A percentile compares a stretch with the other conserved stretches of the same genome.
Evolutionary conservation across 2,329 filamentous ascomycete genomes (phyloP).

Genomic region (Aspergillus glaucus): DNA sequence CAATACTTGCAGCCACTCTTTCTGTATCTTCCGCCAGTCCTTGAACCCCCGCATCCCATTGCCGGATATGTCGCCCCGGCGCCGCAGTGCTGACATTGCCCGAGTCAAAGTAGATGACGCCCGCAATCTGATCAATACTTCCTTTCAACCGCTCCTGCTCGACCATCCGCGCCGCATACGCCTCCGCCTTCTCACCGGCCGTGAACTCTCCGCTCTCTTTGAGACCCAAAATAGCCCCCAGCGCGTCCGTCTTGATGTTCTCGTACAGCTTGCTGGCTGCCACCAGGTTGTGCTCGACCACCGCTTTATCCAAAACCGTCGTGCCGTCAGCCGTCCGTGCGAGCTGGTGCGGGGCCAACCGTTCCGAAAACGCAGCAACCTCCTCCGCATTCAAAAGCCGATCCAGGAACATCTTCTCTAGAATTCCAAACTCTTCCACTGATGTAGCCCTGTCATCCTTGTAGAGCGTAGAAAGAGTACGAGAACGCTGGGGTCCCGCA

Average conservation of each 20-base stretch:
- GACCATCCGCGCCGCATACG: constrained; percentile 90
- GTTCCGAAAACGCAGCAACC: constrained; percentile 76
- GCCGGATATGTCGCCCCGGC: constrained; percentile 65
- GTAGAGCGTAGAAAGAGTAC: constrained; percentile 76
- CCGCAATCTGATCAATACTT: constrained; percentile 88
- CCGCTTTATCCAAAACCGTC: constrained; percentile 86
- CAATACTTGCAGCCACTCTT: constrained; percentile 72
- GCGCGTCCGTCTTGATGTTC: constrained; percentile 68
- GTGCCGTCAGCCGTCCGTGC: constrained; percentile 84
- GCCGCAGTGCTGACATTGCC: constrained; percentile 62
- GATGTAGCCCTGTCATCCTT: constrained; percentile 79
- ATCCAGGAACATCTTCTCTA: constrained; percentile 97
- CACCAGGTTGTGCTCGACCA: constrained; percentile 92
- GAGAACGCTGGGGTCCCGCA: constrained; percentile 76
- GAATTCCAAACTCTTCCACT: constrained; percentile 73
- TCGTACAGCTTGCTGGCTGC: constrained; percentile 73
- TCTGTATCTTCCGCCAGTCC: constrained; percentile 84
- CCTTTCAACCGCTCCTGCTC: constrained; percentile 85
- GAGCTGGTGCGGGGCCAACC: constrained; percentile 78
- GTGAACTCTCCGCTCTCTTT: constrained; percentile 43
- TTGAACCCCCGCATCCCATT: constrained; percentile 87
- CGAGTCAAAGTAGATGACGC: constrained; percentile 77
- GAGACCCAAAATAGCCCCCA: constrained; percentile 72
- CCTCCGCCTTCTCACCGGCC: constrained; percentile 70
- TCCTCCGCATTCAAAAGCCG: constrained; percentile 74